Evolutionary conservation across 495 filamentous ascomycete genomes (phyloP), one percentile per base, ranked within the genome.

Genomic region (Neurospora tetrasperma): DNA sequence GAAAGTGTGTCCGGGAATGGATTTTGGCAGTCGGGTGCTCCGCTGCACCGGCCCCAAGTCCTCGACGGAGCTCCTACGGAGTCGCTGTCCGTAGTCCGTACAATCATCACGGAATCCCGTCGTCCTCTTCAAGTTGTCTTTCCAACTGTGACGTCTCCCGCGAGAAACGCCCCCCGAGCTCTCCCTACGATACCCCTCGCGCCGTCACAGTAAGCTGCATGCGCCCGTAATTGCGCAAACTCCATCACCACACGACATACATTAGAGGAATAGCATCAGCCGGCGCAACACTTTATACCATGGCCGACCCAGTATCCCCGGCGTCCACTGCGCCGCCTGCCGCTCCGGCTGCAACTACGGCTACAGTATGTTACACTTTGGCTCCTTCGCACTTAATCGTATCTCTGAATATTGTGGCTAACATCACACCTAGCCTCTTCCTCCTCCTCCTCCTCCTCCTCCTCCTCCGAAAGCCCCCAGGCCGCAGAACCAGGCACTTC

Each of bases 401-500:
- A 70, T 35, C 16, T 18, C 7, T 38, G 20, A 14, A 35, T 43
- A 16, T 43, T 74, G n/a, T n/a, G n/a, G n/a, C 68, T 59, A 79
- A 82, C 75, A 69, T 73, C 75, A 68, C 23, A 59, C 76, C 12
- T 69, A 76, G 74, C 70, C 35, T n/a, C n/a, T n/a, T n/a, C n/a
- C n/a, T n/a, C n/a, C n/a, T n/a, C 35, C 81, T 16, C 75, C 85
- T 18, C 75, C 85, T 27, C 43, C 80, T 27, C 43, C 80, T 69
- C 77, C 76, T 68, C 66, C 78, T 69, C 79, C 85, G 69, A 86
- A 86, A 70, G 78, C 86, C 27, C 82, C 87, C 4, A 85, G 84
- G 68, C 86, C 84, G 48, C 84, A 84, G 3, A 94, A 94, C 80
- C 91, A 88, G 48, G 91, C 87, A 20, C 86, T 91, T 74, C 89